Evolutionary conservation across 495 filamentous ascomycete species (phyloP), one percentile per base, ranked within the genome.

Genomic region (Durotheca rogersii): DNA sequence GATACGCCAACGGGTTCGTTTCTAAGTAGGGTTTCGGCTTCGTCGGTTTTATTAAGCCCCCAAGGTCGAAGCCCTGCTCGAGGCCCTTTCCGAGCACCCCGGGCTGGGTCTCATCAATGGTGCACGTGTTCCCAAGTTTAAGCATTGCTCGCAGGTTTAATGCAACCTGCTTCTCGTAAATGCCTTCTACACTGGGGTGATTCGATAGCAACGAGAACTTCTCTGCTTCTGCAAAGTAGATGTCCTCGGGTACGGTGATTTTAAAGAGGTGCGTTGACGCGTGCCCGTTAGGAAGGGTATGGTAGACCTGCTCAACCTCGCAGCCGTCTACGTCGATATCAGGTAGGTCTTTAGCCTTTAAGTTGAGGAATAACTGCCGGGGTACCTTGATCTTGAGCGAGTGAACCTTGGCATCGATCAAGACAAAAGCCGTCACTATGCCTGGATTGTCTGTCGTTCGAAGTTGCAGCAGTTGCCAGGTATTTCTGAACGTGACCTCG

Each of bases 251-350:
- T 66, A 99, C 83, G 0, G 83, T 88, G 38, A 99, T 76, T 68
- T 92, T 94, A 78, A 96, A 97, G 7, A 99, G 76, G 71, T 97
- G 88, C 11, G 88, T 84, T 0, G 92, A 96, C 5, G 88, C 85
- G 68, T 97, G 93, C 5, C 93, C 93, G 66, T 99, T 99, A 16
- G 93, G 93, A 6, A 99, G 70, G 2, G 88, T 93, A 65, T 94
- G 88, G 52, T 81, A 86, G 56, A 94, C 90, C 60, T 95, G 96
- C 62, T 97, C 89, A 11, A 89, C 91, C 9, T 81, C 78, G 60
- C 90, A 95, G 14, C 86, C 90, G 14, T 87, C 79, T 11, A 99
- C 80, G n/a, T 88, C 86, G 31, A 96, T 85, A 55, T 95, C 87
- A 0, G 94, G 93, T 17, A 97, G 71, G 16, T 94, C 88, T 35